A percentile compares a stretch with the other conserved stretches of the same genome.
Evolutionary conservation across 2,329 filamentous ascomycete genomes (phyloP).

Genomic region (Ophiostoma tasmaniense): DNA sequence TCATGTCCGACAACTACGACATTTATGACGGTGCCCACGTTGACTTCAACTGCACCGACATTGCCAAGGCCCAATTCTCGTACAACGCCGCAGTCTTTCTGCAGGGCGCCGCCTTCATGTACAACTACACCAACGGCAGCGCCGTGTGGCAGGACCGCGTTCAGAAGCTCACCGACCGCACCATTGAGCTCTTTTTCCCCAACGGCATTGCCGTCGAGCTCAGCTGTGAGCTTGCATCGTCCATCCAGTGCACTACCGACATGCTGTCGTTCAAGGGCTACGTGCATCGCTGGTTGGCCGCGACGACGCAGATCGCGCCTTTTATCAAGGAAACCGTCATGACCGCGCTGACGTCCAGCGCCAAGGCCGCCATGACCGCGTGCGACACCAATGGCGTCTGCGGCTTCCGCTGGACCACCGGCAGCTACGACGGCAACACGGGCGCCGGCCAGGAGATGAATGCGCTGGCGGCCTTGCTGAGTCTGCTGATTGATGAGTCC

Average conservation of each 20-base stretch:
- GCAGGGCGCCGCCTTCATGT: constrained; percentile 23
- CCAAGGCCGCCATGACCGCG: constrained; percentile 49
- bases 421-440: constrained; percentile 34
- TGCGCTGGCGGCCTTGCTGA: constrained; percentile 41
- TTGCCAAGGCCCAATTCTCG: constrained; percentile 29
- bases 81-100: constrained; percentile 21
- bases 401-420: constrained; percentile 53
- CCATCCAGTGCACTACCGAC: constrained; percentile 55
- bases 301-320: constrained; percentile 54
- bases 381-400: constrained; percentile 52
- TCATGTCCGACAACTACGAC: constrained; percentile 49
- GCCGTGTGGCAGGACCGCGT: constrained; percentile 46
- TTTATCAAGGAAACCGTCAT: constrained; percentile 46
- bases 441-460: constrained; percentile 47
- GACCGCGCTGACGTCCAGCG: constrained; percentile 47
- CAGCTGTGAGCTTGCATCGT: constrained; percentile 48
- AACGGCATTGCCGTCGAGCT: constrained; percentile 56
- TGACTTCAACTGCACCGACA: constrained; percentile 46
- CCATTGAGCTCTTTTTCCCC: constrained; percentile 45
- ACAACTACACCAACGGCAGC: constrained; percentile 39
- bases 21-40: constrained; percentile 57
- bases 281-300: constrained; percentile 57
- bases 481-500: constrained; percentile 32
- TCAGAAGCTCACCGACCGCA: constrained; percentile 45
- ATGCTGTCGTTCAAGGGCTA: constrained; percentile 67